Evolutionary conservation across 495 filamentous ascomycete species (phyloP), one percentile per base, ranked within the genome.

Genomic region (Aspergillus hancockii): DNA sequence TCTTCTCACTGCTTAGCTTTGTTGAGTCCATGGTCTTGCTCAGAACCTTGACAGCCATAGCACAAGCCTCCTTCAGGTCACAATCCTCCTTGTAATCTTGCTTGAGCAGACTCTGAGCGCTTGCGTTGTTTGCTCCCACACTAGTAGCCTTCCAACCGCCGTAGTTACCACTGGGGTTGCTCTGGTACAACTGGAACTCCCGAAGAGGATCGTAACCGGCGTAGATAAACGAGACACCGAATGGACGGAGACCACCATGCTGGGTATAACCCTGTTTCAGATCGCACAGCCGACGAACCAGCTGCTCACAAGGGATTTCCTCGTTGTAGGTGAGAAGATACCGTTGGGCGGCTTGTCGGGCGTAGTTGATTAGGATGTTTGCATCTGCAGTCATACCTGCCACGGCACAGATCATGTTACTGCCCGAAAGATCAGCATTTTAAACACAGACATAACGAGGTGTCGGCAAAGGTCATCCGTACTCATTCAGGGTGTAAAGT

Each of bases 21-120:
- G 94, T 97, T 43, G 91, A 93, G 75, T 99, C 94, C 95, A 99
- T 99, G 4, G 94, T 99, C 86, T 99, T 99, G 84, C 93, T 97
- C 62, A 99, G 78, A 55, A 98, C 94, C 85, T 99, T 99, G 65
- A 99, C 93, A 21, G 94, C 94, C 85, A 97, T 88, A 41, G 86
- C 93, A 78, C 94, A 98, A 8, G 94, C 94, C 81, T 98, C 93
- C 81, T 96, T 91, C 71, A 99, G 75, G 62, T 90, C 86, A 69
- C 90, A 96, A 63, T 97, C 91, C 77, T 98, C 94, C 83, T 98
- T 96, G 78, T 98, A 99, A 74, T 99, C 94, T 73, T 99, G 94
- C 84, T 99, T 99, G 72, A 99, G 77, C 69, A 99, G 78, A 78
- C 92, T 96, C 79, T 97, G 93, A 25, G 95, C 95, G 67, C 91